Evolutionary conservation across 169 alveolate genomes (phyloP).

Genomic region (Plasmodium knowlesi): DNA sequence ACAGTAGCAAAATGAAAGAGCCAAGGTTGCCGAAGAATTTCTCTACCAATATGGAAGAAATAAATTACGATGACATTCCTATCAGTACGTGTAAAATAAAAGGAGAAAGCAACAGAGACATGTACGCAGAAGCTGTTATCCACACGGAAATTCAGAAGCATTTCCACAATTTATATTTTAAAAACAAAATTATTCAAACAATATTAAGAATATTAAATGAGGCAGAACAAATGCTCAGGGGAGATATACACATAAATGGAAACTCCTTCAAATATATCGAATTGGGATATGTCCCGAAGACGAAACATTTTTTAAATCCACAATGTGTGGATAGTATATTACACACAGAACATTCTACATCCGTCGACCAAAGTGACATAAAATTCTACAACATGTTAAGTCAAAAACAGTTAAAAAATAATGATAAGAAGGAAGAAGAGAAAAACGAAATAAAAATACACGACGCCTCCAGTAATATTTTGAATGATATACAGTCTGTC

Average conservation of each 20-base stretch:
- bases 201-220: slow-evolving; percentile 21
- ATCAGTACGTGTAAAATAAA: slow-evolving; percentile 67
- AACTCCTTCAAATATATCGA: slow-evolving; percentile 26
- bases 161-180: slow-evolving; percentile 23
- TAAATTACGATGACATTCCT: slow-evolving; percentile 42
- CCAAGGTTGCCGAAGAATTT: slow-evolving; percentile 12
- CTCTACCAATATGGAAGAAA: not conserved
- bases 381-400: slow-evolving; percentile 41
- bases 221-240: slow-evolving; percentile 4
- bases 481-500: slow-evolving; percentile 49
- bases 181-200: slow-evolving; percentile 28
- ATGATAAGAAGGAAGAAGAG: slow-evolving; percentile 4
- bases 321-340: slow-evolving; percentile 17
- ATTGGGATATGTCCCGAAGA: slow-evolving; percentile 31
- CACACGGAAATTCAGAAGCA: slow-evolving; percentile 34
- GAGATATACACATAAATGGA: slow-evolving; percentile 19
- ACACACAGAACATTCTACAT: not conserved
- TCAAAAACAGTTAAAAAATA: slow-evolving; percentile 42
- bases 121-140: slow-evolving; percentile 76
- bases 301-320: slow-evolving; percentile 64
- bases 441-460: slow-evolving; percentile 34
- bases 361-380: slow-evolving; percentile 35
- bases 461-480: not conserved
- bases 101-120: slow-evolving; percentile 64
- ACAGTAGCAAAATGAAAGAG: slow-evolving; percentile 49